Evolutionary conservation across 148 eudicot genomes (phyloP).

Genomic region (Spergularia marina): DNA sequence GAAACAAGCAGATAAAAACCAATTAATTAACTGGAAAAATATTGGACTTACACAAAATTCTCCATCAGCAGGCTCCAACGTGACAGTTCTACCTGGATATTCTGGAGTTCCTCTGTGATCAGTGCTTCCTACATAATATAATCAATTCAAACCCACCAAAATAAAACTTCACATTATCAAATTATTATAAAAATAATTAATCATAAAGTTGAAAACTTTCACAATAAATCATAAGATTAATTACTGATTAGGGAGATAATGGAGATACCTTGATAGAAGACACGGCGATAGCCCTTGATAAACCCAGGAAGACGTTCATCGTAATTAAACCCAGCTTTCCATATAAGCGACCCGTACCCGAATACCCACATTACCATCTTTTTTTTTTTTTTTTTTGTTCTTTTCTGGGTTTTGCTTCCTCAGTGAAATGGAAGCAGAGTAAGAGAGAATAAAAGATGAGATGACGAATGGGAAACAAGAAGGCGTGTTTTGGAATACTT

Average conservation of each 20-base stretch:
- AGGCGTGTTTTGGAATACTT: background rate
- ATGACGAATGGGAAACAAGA: background rate
- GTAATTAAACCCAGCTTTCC: conserved; percentile 87
- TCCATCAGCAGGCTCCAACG: conserved; percentile 74
- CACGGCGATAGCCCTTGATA: conserved; percentile 84
- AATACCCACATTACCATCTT: conserved; percentile 91
- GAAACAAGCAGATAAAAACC: background rate
- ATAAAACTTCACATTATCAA: background rate
- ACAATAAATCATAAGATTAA: background rate
- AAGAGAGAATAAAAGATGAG: background rate
- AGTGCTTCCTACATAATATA: conserved; percentile 62
- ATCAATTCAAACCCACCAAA: background rate
- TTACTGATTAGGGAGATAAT: background rate
- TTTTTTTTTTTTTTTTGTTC: background rate
- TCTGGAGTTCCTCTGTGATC: conserved; percentile 96
- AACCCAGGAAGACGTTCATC: conserved; percentile 82
- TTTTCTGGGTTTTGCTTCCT: background rate
- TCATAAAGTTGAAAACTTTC: background rate
- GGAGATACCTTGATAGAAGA: conserved; percentile 73
- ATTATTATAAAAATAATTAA: background rate
- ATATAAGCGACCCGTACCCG: conserved; percentile 90
- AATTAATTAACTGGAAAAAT: background rate
- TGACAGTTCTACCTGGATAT: conserved; percentile 92
- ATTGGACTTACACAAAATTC: conserved; percentile 66
- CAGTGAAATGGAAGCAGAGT: background rate